Percentiles rank a stretch among this genome's conserved stretches.
These are phyloP conservation scores for Solanum pinnatisectum DNA, from an alignment of 257 asterid species.

Conservation along the genomic window DNA sequence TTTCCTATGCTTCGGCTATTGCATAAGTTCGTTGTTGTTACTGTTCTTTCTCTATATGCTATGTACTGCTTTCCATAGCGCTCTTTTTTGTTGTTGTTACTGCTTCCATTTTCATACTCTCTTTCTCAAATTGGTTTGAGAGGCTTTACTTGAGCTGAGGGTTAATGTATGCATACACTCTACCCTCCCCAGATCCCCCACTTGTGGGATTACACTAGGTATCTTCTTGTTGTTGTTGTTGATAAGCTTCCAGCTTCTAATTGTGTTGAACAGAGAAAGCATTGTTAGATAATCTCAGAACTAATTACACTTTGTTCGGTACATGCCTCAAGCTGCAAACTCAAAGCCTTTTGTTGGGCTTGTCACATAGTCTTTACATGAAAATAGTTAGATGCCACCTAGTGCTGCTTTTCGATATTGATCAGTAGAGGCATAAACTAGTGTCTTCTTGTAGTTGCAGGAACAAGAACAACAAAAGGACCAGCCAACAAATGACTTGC, in stretches of 20 bases:
- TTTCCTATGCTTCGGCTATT: too few relatives aligned
- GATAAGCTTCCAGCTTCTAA: neutral
- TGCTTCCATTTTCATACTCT: too few relatives aligned
- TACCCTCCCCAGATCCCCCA: neutral
- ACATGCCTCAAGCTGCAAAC: neutral
- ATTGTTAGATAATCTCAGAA: neutral
- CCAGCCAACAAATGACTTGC: neutral
- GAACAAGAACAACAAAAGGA: constrained; percentile 14
- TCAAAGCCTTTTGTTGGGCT: neutral
- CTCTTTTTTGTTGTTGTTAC: too few relatives aligned
- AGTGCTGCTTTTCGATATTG: neutral
- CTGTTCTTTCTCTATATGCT: too few relatives aligned
- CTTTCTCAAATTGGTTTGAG: too few relatives aligned
- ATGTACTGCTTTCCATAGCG: too few relatives aligned
- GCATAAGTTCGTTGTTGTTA: too few relatives aligned
- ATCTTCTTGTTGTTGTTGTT: neutral
- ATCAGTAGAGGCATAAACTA: neutral
- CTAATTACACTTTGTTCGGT: too few relatives aligned
- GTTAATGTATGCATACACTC: neutral
- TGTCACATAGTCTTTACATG: neutral
- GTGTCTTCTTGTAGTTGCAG: constrained; percentile 13
- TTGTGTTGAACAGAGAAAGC: neutral
- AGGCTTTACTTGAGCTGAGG: too few relatives aligned
- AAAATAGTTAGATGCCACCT: neutral
- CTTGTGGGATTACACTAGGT: neutral